A percentile compares a stretch with the other conserved stretches of the same genome.
These are phyloP conservation scores for Xylaria venustula DNA, from an alignment of 495 filamentous ascomycete genomes.

Conservation along the genomic window DNA sequence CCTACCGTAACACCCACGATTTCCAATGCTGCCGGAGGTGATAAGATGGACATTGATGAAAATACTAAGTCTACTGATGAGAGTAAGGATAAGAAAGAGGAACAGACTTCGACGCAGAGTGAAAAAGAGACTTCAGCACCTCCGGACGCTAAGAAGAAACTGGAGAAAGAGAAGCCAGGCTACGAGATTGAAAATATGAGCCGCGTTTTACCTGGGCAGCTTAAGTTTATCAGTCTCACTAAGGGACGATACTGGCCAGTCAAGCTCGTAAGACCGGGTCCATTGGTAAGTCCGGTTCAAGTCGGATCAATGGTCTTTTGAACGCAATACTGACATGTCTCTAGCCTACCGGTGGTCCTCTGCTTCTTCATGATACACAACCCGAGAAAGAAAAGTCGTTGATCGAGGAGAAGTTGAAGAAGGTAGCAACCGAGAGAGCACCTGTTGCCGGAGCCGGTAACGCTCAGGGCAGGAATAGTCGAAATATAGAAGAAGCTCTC, in stretches of 20 bases:
- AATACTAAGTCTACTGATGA: slow-evolving; percentile 60
- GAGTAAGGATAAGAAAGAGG: slow-evolving; percentile 57
- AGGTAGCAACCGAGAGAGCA: slow-evolving; percentile 65
- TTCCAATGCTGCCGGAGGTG: slow-evolving; percentile 56
- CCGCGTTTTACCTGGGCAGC: slow-evolving; percentile 85
- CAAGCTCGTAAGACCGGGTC: slow-evolving; percentile 70
- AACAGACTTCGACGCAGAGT: slow-evolving; percentile 35
- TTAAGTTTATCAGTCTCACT: slow-evolving; percentile 92
- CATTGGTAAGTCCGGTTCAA: slow-evolving; percentile 8
- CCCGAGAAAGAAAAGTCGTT: slow-evolving; percentile 74
- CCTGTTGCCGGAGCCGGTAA: slow-evolving; percentile 40
- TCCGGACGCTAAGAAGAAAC: slow-evolving; percentile 71
- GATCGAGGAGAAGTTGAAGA: slow-evolving; percentile 84
- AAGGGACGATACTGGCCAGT: slow-evolving; percentile 87
- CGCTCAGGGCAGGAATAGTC: slow-evolving; percentile 21
- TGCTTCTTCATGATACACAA: slow-evolving; percentile 82
- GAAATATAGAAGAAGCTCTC: slow-evolving; percentile 28
- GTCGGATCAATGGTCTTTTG: slow-evolving; percentile 1
- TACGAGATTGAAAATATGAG: slow-evolving; percentile 98
- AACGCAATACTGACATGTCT: slow-evolving; percentile 41
- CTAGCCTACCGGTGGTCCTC: slow-evolving; percentile 89
- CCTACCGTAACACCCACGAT: slow-evolving; percentile 74
- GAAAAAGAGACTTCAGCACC: slow-evolving; percentile 58
- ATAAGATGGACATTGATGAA: slow-evolving; percentile 93
- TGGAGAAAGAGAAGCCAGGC: slow-evolving; percentile 93